Conservation (phyloP, 257 asterid species). For the Ophiorrhiza pumila region DNA sequence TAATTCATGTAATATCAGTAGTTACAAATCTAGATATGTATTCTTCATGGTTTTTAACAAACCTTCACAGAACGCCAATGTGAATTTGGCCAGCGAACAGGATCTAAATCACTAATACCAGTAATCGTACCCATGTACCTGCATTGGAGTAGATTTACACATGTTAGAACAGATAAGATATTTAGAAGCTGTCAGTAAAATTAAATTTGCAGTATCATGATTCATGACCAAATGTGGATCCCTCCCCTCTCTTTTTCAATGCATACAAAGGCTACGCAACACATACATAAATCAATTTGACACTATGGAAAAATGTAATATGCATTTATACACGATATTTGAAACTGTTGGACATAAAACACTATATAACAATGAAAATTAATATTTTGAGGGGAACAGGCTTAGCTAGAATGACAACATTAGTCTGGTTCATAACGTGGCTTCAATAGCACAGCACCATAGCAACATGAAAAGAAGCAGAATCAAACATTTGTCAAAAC, state of each 20-base stretch:
- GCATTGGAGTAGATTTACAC: slow-evolving; percentile 16
- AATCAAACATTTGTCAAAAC: neutral
- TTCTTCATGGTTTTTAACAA: slow-evolving; percentile 7
- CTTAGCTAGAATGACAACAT: neutral
- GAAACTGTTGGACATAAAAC: neutral
- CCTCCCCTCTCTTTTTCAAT: neutral
- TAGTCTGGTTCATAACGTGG: neutral
- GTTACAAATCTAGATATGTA: neutral
- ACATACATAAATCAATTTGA: neutral
- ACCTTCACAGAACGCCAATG: slow-evolving; percentile 97
- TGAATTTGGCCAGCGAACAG: slow-evolving; percentile 91
- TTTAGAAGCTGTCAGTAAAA: neutral
- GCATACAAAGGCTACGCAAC: neutral
- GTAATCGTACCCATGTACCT: slow-evolving; percentile 96
- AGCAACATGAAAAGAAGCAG: neutral
- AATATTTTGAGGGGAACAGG: neutral
- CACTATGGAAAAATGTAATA: neutral
- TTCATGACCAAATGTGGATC: neutral
- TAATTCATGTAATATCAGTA: neutral
- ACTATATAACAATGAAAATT: too few relatives aligned
- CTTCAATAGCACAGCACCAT: neutral
- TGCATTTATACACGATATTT: neutral
- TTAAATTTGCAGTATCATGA: neutral
- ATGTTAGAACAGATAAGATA: slow-evolving; percentile 2
- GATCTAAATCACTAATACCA: slow-evolving; percentile 78